phyloP scores from a whole-genome alignment of 2,329 filamentous ascomycete species.

The Beauveria brongniartii region DNA sequence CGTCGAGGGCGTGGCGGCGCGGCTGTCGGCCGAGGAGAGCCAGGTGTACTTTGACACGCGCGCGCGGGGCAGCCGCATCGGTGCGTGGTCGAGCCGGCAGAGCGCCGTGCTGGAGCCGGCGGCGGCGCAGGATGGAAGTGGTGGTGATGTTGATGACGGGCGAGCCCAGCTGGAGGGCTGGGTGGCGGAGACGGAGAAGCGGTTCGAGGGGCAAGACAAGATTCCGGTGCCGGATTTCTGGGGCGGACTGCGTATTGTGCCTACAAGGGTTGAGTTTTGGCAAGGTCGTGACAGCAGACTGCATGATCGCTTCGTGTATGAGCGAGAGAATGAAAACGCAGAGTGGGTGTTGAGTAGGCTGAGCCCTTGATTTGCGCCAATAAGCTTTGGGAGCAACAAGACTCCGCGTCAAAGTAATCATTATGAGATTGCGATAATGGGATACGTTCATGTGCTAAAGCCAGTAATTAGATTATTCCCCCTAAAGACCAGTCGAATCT shows the following conservation, averaged over 20 bases:
- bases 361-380: constrained; percentile 48
- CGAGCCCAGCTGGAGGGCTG: constrained; percentile 66
- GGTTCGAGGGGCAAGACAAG: constrained; percentile 65
- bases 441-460: not conserved
- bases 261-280: constrained; percentile 90
- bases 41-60: constrained; percentile 59
- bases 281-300: constrained; percentile 83
- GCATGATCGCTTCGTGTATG: constrained; percentile 90
- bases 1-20: constrained; percentile 69
- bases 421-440: not conserved
- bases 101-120: constrained; percentile 59
- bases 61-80: constrained; percentile 73
- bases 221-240: constrained; percentile 92
- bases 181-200: constrained; percentile 68
- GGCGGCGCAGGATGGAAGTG: not conserved
- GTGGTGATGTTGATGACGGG: constrained; percentile 48
- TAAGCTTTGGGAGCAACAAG: not conserved
- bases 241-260: constrained; percentile 82
- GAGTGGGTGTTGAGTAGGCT: constrained; percentile 64
- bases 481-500: too few relatives aligned
- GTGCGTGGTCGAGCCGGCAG: constrained; percentile 91
- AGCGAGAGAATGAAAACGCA: constrained; percentile 43
- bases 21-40: constrained; percentile 63
- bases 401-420: too few relatives aligned
- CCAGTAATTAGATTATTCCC: not conserved